Evolutionary conservation across 768 basidiomycete genomes (phyloP), one percentile per base, ranked within the genome.

Genomic region (Panaeolus papilionaceus): DNA sequence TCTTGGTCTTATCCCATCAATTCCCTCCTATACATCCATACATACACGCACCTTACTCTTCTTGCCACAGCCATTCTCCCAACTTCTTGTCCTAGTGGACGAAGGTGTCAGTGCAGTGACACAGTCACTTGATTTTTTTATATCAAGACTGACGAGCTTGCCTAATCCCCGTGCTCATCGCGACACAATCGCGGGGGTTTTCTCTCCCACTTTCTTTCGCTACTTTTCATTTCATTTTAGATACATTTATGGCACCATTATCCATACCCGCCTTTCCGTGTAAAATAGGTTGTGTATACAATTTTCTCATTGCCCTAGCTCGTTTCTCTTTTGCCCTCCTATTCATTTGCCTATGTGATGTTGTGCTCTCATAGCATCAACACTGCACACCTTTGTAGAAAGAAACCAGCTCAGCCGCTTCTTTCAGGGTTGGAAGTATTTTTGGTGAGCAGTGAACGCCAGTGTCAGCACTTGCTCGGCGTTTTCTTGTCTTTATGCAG

Each of bases 251-350:
- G 33, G 33, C 33, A 33, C 33, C 33, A 2, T 33, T 33, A 23
- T 23, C 20, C 47, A 49, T 49, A 20, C n/a, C 20, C 20, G 10
- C 47, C 47, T 49, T 49, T 26, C 14, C 54, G 28, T 58, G 54
- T 58, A 58, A 28, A 58, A 58, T 58, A 58, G 54, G 54, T 33
- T 58, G 54, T 58, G 54, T 58, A 58, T 58, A 58, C 16, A 58
- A 12, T 58, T 58, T 58, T 4, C 54, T 23, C 54, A 14, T 58
- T 58, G 9, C 26, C n/a, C 47, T 26, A 6, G 9, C 12, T 51
- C 7, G 6, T 51, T 9, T 16, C 11, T 26, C 8, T 9, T 28
- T 14, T 16, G 23, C 20, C 18, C 7, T 14, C 33, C 26, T 16
- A 5, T 33, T 10, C 42, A 44, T 44, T 16, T 4, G 20, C 6